phyloP scores from a whole-genome alignment of 2,329 filamentous ascomycete genomes.

The Colletotrichum sp. region DNA sequence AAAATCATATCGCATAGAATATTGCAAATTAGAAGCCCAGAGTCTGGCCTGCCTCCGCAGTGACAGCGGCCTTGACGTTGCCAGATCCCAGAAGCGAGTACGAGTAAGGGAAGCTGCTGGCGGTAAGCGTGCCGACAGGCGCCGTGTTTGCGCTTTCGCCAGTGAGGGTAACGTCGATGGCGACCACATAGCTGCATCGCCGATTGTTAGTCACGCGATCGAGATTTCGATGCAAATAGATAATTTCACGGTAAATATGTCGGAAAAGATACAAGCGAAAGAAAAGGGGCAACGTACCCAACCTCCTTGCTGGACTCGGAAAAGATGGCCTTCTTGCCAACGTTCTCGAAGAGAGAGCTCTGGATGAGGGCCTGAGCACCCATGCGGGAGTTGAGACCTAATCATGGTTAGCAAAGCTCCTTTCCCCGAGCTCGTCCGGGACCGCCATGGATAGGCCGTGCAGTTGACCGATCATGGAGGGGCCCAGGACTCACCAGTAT shows the following conservation, averaged over 20 bases:
- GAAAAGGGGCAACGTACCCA: not conserved
- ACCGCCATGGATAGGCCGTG: not conserved
- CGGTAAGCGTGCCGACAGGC: slow-evolving; percentile 47
- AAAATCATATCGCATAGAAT: not conserved
- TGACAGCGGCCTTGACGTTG: slow-evolving; percentile 45
- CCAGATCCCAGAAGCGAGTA: slow-evolving; percentile 43
- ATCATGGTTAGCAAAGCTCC: not conserved
- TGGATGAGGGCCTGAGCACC: slow-evolving; percentile 58
- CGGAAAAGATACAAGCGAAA: not conserved
- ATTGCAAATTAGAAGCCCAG: slow-evolving; percentile 17
- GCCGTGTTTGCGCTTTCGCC: slow-evolving; percentile 49
- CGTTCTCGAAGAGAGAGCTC: slow-evolving; percentile 50
- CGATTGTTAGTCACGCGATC: not conserved
- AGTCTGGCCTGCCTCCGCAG: slow-evolving; percentile 37
- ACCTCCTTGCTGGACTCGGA: slow-evolving; percentile 32
- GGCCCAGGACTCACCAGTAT: not conserved
- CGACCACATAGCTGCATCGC: slow-evolving; percentile 34
- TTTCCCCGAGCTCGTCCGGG: not conserved
- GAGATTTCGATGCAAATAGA: not conserved
- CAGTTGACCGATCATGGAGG: fast-evolving
- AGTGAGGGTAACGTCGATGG: slow-evolving; percentile 43
- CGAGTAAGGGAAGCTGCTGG: slow-evolving; percentile 54
- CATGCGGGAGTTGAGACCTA: slow-evolving; percentile 55
- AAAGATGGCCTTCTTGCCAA: slow-evolving; percentile 34
- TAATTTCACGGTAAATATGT: not conserved